Evolutionary conservation across 371 early-diverging fungal genomes (phyloP), one percentile per base, ranked within the genome.

Genomic region (Cladochytrium tenue): DNA sequence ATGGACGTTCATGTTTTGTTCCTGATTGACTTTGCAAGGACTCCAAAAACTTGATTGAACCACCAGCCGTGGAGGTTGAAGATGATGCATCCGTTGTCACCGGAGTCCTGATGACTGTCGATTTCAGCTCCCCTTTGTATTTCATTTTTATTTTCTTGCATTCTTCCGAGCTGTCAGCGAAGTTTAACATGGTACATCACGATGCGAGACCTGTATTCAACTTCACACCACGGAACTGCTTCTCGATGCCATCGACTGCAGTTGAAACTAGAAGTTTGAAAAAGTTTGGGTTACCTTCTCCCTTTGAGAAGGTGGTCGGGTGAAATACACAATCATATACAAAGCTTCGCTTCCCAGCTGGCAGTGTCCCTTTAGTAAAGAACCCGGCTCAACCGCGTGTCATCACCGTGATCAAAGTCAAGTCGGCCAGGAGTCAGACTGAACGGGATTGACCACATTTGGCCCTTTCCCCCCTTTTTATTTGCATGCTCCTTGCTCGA

Each of bases 281-380:
- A 60, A 85, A 79, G 0, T 34, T 60, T 2, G 72, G 56, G 1
- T 61, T 71, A 17, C 35, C 17, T 10, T 23, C 31, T 10, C 72
- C 76, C 56, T 57, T 30, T 53, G 51, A 62, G 23, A 73, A 70
- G 13, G 84, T 80, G 0, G 51, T 63, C 23, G 86, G 81, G 64
- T 82, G 75, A 60, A 81, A 79, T 5, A 83, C 76, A 56, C 76
- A 79, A 57, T 85, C 86, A 60, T 78, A 81, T 0, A 85, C 78
- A 4, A 68, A 51, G 59, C 79, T 77, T 32, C 53, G 27, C 32
- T 73, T 70, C 1, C 70, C 68, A 32, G 73, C 83, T 82, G n/a
- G n/a, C n/a, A n/a, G n/a, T n/a, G n/a, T n/a, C n/a, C n/a, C n/a
- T n/a, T n/a, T n/a, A n/a, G n/a, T n/a, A n/a, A n/a, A n/a, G n/a